Evolutionary conservation across 257 asterid species (phyloP).

Genomic region (Solanum bulbocastanum): DNA sequence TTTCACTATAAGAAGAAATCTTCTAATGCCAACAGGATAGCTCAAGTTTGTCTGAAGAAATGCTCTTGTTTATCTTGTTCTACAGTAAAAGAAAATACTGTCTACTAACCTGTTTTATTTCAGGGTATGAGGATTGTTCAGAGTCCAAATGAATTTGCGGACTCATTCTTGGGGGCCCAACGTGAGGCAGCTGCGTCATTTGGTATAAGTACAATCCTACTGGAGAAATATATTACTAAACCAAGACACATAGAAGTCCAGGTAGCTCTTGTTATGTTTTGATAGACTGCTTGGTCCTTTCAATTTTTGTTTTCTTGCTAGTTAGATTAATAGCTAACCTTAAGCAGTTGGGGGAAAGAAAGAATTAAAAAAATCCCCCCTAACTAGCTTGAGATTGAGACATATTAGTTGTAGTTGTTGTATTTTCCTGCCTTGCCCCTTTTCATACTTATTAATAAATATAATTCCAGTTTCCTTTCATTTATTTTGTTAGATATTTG

Average conservation of each 20-base stretch:
- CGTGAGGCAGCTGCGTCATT: constrained; percentile 99
- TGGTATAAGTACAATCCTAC: constrained; percentile 74
- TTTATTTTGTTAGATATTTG: constrained; percentile 55
- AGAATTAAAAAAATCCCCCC: background rate
- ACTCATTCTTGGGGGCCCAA: constrained; percentile 90
- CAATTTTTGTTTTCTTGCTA: background rate
- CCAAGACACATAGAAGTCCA: constrained; percentile 99
- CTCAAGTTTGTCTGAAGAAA: background rate
- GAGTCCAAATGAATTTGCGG: constrained; percentile 64
- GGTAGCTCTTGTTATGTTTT: constrained; percentile 34
- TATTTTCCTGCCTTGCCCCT: background rate
- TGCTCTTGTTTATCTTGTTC: background rate
- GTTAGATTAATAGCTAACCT: background rate
- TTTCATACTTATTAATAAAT: background rate
- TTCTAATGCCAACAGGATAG: background rate
- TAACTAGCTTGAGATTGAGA: background rate
- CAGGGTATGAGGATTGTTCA: constrained; percentile 99
- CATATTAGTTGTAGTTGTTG: background rate
- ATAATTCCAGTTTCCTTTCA: background rate
- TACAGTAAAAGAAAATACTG: background rate
- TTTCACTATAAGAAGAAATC: background rate
- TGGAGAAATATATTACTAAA: constrained; percentile 91
- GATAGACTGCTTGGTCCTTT: background rate
- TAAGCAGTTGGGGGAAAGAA: background rate
- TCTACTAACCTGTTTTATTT: constrained; percentile 13